Conservation (phyloP, 129 eudicot species). For the Chrysanthemum makinoi region DNA sequence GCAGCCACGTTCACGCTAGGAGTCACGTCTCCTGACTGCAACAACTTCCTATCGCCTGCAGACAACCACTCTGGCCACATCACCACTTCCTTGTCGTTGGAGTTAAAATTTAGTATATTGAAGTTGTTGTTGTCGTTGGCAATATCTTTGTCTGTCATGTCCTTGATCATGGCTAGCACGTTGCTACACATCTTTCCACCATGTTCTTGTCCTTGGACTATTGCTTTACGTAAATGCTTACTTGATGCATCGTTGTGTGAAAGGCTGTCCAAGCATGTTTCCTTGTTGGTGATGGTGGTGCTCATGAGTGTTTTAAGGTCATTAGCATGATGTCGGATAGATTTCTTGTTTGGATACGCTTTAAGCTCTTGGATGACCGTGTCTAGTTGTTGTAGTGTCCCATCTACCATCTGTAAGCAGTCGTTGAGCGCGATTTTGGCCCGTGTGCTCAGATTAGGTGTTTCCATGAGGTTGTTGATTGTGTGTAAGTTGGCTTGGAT, state of each 20-base stretch:
- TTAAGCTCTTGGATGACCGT: slow-evolving; percentile 35
- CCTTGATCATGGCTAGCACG: slow-evolving; percentile 48
- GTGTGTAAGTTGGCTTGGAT: slow-evolving; percentile 38
- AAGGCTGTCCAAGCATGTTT: slow-evolving; percentile 48
- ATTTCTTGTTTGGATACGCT: slow-evolving; percentile 41
- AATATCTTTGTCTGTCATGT: slow-evolving; percentile 10
- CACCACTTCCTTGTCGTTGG: neutral
- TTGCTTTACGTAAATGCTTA: neutral
- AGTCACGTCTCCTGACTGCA: slow-evolving; percentile 15
- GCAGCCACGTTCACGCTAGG: slow-evolving; percentile 39
- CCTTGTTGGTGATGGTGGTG: slow-evolving; percentile 65
- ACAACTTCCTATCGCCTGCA: slow-evolving; percentile 32
- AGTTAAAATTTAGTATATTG: neutral
- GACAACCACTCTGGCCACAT: slow-evolving; percentile 39
- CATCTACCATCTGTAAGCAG: slow-evolving; percentile 56
- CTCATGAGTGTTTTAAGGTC: slow-evolving; percentile 72
- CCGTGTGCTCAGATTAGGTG: slow-evolving; percentile 12
- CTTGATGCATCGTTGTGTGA: neutral
- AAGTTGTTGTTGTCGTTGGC: neutral
- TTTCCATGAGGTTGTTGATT: slow-evolving; percentile 23
- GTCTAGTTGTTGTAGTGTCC: slow-evolving; percentile 56
- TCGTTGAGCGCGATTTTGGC: slow-evolving; percentile 63
- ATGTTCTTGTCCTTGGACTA: slow-evolving; percentile 33
- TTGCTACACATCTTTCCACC: slow-evolving; percentile 70
- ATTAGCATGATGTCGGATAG: slow-evolving; percentile 44